phyloP scores from a whole-genome alignment of 2,329 filamentous ascomycete genomes.

The Aspergillus pseudonomiae region DNA sequence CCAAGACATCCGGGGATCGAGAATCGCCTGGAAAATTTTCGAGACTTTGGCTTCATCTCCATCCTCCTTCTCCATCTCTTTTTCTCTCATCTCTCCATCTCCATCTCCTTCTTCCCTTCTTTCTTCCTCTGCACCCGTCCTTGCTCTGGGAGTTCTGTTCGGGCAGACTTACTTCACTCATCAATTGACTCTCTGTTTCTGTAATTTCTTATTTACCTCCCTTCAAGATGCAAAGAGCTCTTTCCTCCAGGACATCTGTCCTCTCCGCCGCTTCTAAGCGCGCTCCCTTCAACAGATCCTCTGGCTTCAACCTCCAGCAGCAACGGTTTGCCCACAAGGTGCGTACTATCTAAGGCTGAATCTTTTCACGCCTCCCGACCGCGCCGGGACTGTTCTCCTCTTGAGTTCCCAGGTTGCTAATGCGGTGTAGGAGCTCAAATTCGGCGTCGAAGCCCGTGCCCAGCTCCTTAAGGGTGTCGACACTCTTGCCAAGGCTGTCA shows the following conservation, averaged over 20 bases:
- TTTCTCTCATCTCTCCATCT: constrained; percentile 30
- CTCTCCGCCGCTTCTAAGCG: constrained; percentile 64
- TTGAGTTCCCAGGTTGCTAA: constrained; percentile 23
- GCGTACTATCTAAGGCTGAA: constrained; percentile 33
- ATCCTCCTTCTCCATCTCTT: constrained; percentile 28
- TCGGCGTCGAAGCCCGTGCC: constrained; percentile 91
- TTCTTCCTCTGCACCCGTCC: constrained; percentile 33
- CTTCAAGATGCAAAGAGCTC: constrained; percentile 88
- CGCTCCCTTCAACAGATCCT: constrained; percentile 63
- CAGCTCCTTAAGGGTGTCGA: constrained; percentile 91
- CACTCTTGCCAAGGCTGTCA: constrained; percentile 92
- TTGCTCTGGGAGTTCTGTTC: constrained; percentile 36
- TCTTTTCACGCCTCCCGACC: not conserved
- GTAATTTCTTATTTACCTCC: constrained; percentile 26
- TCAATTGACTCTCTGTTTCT: constrained; percentile 27
- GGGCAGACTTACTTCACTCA: constrained; percentile 33
- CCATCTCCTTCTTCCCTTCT: constrained; percentile 34
- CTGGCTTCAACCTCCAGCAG: constrained; percentile 76
- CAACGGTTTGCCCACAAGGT: constrained; percentile 98
- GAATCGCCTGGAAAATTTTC: constrained; percentile 47
- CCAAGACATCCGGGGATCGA: constrained; percentile 47
- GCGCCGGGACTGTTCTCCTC: not conserved
- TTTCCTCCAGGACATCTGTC: constrained; percentile 81
- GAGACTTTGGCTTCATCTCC: constrained; percentile 43
- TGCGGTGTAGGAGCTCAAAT: constrained; percentile 81